A percentile compares a stretch with the other conserved stretches of the same genome.
phyloP scores from a whole-genome alignment of 1,139 yeast species.

The Saccharomycopsis hybrid region DNA sequence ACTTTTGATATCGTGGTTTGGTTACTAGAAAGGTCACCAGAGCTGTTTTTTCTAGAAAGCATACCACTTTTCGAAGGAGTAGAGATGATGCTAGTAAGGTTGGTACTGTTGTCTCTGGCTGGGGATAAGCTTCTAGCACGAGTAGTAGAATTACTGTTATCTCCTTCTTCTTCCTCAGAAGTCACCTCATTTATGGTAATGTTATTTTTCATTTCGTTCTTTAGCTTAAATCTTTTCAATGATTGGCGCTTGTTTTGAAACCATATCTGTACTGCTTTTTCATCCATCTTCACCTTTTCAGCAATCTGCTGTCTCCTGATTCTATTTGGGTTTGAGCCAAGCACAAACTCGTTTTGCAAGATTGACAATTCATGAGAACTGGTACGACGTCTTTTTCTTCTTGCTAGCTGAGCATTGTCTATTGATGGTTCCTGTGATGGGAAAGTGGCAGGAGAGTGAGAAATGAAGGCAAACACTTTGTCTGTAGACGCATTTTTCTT shows the following conservation, averaged over 20 bases:
- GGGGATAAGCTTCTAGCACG: no score
- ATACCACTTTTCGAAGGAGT: not conserved
- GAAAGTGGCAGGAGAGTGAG: slow-evolving; percentile 84
- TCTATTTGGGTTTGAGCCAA: slow-evolving; percentile 78
- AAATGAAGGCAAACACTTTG: slow-evolving; percentile 72
- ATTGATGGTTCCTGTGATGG: slow-evolving; percentile 79
- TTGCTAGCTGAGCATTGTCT: slow-evolving; percentile 83
- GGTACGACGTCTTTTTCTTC: slow-evolving; percentile 93
- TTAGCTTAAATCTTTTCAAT: slow-evolving; percentile 47
- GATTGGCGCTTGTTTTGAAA: slow-evolving; percentile 93
- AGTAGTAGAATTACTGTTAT: no score
- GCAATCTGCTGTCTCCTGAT: slow-evolving; percentile 72
- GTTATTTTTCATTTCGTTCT: slow-evolving; percentile 30
- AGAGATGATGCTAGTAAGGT: no score
- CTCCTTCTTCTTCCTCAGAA: not conserved
- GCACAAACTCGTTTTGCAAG: slow-evolving; percentile 68
- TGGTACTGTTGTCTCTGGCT: no score
- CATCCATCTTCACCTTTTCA: slow-evolving; percentile 78
- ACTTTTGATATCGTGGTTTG: not conserved
- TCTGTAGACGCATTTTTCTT: slow-evolving; percentile 4
- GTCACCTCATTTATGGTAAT: not conserved
- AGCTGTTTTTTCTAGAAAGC: not conserved
- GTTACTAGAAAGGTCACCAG: not conserved
- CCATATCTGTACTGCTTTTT: slow-evolving; percentile 97
- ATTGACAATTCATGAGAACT: slow-evolving; percentile 79